phyloP scores from a whole-genome alignment of 148 eudicot species.

The Agrostemma githago region DNA sequence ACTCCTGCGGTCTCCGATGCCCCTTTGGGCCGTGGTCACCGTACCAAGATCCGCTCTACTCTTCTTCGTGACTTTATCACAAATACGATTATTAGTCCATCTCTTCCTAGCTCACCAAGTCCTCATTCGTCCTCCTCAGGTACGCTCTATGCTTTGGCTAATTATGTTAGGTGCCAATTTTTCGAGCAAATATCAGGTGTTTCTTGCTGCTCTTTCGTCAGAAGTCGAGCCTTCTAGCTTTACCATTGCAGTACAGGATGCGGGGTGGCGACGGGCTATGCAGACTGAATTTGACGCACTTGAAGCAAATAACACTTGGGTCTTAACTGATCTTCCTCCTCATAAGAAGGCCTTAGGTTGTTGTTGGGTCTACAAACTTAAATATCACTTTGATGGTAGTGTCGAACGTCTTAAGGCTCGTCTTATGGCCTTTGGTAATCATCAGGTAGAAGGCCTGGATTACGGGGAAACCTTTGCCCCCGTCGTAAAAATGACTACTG shows the following conservation, averaged over 20 bases:
- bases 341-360: no score
- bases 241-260: not conserved
- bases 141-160: not conserved
- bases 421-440: not conserved
- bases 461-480: not conserved
- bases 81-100: not conserved
- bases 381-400: no score
- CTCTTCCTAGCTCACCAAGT: not conserved
- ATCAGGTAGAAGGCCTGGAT: not conserved
- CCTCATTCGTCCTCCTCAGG: not conserved
- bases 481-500: not conserved
- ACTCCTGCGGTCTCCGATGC: no score
- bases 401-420: not conserved
- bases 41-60: not conserved
- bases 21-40: not conserved
- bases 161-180: not conserved
- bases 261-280: not conserved
- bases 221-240: not conserved
- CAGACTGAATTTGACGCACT: not conserved
- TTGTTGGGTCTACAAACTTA: no score
- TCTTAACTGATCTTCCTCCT: no score
- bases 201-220: not conserved
- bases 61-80: not conserved
- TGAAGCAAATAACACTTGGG: not conserved
- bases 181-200: not conserved